Conservation (phyloP, 306 rosid genomes). For the Lupinus albus region DNA sequence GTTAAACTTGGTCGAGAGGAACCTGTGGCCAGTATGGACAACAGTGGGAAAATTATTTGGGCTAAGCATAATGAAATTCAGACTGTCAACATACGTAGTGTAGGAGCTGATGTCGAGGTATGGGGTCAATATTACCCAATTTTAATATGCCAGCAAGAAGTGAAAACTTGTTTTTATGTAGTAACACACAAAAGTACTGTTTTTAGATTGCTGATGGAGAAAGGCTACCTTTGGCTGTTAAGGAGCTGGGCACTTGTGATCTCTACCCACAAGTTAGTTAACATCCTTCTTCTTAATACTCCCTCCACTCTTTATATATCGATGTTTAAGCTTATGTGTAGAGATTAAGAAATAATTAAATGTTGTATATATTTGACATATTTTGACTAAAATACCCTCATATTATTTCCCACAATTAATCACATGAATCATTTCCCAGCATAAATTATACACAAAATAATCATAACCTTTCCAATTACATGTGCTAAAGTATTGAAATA, state of each 20-base stretch:
- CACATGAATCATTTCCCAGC: no score
- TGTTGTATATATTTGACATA: no score
- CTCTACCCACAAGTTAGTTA: constrained; percentile 92
- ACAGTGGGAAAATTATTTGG: constrained; percentile 43
- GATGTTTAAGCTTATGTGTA: no score
- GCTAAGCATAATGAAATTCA: constrained; percentile 98
- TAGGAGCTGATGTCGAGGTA: constrained; percentile 93
- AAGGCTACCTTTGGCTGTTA: constrained; percentile 90
- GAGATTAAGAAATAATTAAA: no score
- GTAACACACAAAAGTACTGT: constrained; percentile 32
- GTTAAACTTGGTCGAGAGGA: constrained; percentile 98
- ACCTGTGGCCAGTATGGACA: constrained; percentile 99
- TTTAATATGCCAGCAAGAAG: not conserved
- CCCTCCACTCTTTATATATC: no score
- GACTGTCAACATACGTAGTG: constrained; percentile 92
- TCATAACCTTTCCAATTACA: no score
- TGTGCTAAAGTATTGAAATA: no score
- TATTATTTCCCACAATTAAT: no score
- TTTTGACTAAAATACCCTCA: no score
- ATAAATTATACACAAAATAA: no score
- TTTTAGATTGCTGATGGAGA: constrained; percentile 94
- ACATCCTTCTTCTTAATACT: constrained; percentile 19
- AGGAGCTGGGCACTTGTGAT: constrained; percentile 97
- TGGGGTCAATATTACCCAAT: constrained; percentile 33
- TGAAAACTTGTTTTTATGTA: constrained; percentile 25